Percentiles rank a stretch among this genome's conserved stretches.
Evolutionary conservation across 2,329 filamentous ascomycete genomes (phyloP).

Genomic region (Fusarium chlamydosporum): DNA sequence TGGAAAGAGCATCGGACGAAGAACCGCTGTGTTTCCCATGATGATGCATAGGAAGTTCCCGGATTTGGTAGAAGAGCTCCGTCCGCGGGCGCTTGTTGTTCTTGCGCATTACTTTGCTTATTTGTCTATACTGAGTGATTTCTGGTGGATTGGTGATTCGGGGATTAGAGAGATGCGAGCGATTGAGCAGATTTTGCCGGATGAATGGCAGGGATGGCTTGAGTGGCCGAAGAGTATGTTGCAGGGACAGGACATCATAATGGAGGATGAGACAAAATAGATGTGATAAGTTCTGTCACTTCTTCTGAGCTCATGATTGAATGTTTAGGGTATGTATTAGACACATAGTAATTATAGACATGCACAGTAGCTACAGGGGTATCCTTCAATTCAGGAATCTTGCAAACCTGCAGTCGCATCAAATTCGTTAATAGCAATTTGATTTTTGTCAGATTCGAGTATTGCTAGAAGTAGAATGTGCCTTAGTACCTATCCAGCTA

Average conservation of each 20-base stretch:
- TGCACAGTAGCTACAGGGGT: too few species aligned
- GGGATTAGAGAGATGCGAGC: conserved; percentile 3
- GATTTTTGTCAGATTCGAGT: too few species aligned
- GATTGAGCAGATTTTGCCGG: background rate
- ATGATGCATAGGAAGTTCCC: conserved; percentile 6
- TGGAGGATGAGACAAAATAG: background rate
- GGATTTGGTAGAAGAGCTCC: conserved; percentile 11
- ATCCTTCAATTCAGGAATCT: too few species aligned
- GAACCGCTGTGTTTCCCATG: conserved; percentile 8
- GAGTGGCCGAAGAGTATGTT: conserved; percentile 13
- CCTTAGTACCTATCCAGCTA: too few species aligned
- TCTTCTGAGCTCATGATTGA: background rate
- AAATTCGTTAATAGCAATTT: too few species aligned
- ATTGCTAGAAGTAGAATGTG: too few species aligned
- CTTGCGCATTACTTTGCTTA: conserved; percentile 14
- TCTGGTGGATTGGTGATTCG: conserved; percentile 17
- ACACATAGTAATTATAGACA: too few species aligned
- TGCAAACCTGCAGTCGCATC: too few species aligned
- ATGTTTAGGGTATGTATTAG: too few species aligned
- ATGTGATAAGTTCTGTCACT: background rate
- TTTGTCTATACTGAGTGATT: conserved; percentile 5
- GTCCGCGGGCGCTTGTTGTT: conserved; percentile 13
- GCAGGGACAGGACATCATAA: too few species aligned
- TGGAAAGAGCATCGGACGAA: conserved; percentile 2
- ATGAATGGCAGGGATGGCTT: conserved; percentile 10